A percentile compares a stretch with the other conserved stretches of the same genome.
These are phyloP conservation scores for Mycena maculata DNA, from an alignment of 768 basidiomycete species.

Conservation along the genomic window DNA sequence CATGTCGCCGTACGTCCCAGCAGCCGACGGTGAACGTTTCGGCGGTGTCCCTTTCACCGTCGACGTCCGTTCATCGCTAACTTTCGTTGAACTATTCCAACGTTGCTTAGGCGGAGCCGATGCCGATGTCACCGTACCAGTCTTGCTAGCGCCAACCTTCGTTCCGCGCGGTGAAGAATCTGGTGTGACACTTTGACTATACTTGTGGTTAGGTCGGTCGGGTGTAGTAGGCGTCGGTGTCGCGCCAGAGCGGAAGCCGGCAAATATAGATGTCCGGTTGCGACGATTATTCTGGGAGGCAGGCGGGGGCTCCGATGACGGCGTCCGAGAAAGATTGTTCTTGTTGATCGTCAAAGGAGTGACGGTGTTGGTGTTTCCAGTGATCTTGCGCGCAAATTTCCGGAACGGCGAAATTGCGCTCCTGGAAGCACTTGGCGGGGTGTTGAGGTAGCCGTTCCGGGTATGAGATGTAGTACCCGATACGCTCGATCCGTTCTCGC, in stretches of 20 bases:
- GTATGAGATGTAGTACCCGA: constrained; percentile 60
- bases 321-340: constrained; percentile 49
- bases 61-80: constrained; percentile 64
- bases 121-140: constrained; percentile 47
- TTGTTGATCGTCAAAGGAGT: constrained; percentile 64
- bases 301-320: constrained; percentile 67
- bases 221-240: constrained; percentile 62
- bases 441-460: constrained; percentile 71
- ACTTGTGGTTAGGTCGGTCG: constrained; percentile 71
- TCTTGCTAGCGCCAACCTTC: constrained; percentile 53
- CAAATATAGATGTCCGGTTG: constrained; percentile 74
- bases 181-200: constrained; percentile 78
- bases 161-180: constrained; percentile 68
- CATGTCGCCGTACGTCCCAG: constrained; percentile 52
- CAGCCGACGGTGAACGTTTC: constrained; percentile 62
- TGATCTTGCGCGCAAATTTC: constrained; percentile 79
- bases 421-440: constrained; percentile 64
- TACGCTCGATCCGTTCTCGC: constrained; percentile 77
- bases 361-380: constrained; percentile 54
- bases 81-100: constrained; percentile 88
- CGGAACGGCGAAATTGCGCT: constrained; percentile 84
- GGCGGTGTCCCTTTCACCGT: constrained; percentile 63
- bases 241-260: constrained; percentile 56
- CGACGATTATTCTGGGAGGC: constrained; percentile 51
- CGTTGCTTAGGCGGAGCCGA: constrained; percentile 54